A percentile compares a stretch with the other conserved stretches of the same genome.
phyloP scores from a whole-genome alignment of 2,329 filamentous ascomycete species.

The Claviceps paspali region DNA sequence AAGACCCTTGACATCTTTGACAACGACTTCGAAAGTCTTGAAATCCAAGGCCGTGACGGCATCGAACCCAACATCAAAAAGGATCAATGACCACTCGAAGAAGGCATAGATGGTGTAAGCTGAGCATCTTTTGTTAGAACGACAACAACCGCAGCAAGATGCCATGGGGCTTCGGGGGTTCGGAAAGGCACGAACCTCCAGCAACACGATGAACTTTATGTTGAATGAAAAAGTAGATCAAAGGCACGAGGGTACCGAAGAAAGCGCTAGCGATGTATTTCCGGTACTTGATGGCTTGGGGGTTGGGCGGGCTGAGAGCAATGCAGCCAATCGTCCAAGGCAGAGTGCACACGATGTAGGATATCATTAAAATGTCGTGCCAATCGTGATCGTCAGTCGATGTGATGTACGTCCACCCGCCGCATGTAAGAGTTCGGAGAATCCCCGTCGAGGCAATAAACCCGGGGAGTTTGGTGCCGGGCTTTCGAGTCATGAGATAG shows the following conservation, averaged over 20 bases:
- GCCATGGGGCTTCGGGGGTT: not conserved
- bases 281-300: slow-evolving; percentile 69
- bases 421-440: slow-evolving; percentile 83
- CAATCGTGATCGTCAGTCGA: slow-evolving; percentile 97
- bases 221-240: slow-evolving; percentile 96
- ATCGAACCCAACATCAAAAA: slow-evolving; percentile 94
- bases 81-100: slow-evolving; percentile 90
- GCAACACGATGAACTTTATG: slow-evolving; percentile 92
- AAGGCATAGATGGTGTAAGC: slow-evolving; percentile 96
- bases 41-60: slow-evolving; percentile 90
- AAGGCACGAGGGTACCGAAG: slow-evolving; percentile 76
- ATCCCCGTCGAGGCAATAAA: slow-evolving; percentile 67
- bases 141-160: too few relatives aligned
- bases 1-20: slow-evolving; percentile 76
- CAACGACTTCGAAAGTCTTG: slow-evolving; percentile 67
- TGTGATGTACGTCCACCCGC: slow-evolving; percentile 96
- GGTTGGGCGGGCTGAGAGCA: slow-evolving; percentile 71
- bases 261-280: slow-evolving; percentile 74
- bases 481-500: slow-evolving; percentile 74
- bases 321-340: slow-evolving; percentile 93
- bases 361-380: slow-evolving; percentile 99
- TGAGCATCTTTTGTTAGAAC: slow-evolving; percentile 23
- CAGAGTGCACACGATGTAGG: slow-evolving; percentile 83
- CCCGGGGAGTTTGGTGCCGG: slow-evolving; percentile 62
- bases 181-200: slow-evolving; percentile 51